phyloP scores from a whole-genome alignment of 208 protist genomes.

The Leishmania amazonensis region DNA sequence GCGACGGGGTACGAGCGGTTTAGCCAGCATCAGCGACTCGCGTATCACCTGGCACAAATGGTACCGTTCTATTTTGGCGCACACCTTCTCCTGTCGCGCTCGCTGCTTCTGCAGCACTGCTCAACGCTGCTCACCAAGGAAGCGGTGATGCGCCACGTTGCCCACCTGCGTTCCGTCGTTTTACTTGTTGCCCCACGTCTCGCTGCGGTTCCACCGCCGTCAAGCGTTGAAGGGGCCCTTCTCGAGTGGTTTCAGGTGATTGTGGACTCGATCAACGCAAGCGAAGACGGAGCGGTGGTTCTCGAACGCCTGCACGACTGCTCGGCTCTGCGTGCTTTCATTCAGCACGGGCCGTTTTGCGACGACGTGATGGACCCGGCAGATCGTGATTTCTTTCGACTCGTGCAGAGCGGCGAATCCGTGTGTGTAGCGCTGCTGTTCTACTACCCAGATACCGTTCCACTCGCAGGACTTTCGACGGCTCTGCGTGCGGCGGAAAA shows the following conservation, averaged over 20 bases:
- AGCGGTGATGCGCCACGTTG: slow-evolving; percentile 47
- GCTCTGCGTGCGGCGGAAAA: slow-evolving; percentile 4
- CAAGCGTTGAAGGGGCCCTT: slow-evolving; percentile 26
- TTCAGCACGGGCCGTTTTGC: slow-evolving; percentile 27
- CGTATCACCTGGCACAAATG: slow-evolving; percentile 37
- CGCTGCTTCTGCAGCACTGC: slow-evolving; percentile 60
- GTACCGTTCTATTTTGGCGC: slow-evolving; percentile 61
- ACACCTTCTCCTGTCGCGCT: slow-evolving; percentile 62
- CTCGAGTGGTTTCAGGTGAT: slow-evolving; percentile 35
- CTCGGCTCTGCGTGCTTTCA: slow-evolving; percentile 6
- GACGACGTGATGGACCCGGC: slow-evolving; percentile 19
- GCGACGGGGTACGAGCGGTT: slow-evolving; percentile 5
- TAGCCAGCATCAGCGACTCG: slow-evolving; percentile 23
- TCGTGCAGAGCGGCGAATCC: slow-evolving; percentile 40
- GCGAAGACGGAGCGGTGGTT: not conserved
- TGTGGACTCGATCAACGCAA: slow-evolving; percentile 6
- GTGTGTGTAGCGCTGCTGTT: slow-evolving; percentile 54
- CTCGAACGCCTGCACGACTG: not conserved
- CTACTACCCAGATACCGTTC: slow-evolving; percentile 58
- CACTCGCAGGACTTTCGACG: slow-evolving; percentile 22
- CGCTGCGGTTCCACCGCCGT: slow-evolving; percentile 1
- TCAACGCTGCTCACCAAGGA: slow-evolving; percentile 39
- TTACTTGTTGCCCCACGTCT: not conserved
- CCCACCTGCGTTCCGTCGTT: slow-evolving; percentile 9
- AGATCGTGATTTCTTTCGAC: slow-evolving; percentile 32